Evolutionary conservation across 371 early-diverging fungal species (phyloP).

Genomic region (Batrachochytrium dendrobatidis): DNA sequence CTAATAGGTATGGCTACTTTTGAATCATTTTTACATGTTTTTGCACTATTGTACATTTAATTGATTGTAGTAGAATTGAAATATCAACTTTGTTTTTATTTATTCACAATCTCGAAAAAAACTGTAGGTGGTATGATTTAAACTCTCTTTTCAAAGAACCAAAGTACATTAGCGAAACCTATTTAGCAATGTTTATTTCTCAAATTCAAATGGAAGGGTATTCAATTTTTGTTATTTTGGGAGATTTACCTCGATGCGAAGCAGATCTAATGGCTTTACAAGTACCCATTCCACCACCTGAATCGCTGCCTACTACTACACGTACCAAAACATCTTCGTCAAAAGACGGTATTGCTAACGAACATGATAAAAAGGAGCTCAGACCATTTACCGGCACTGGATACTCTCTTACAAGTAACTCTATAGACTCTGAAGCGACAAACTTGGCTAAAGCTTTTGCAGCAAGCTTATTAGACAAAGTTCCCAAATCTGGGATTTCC

Average conservation of each 20-base stretch:
- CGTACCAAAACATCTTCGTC: slow-evolving; percentile 3
- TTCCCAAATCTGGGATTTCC: not conserved
- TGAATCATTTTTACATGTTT: not conserved
- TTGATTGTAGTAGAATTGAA: not conserved
- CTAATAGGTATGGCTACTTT: slow-evolving; percentile 29
- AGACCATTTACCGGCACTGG: slow-evolving; percentile 2
- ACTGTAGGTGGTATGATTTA: slow-evolving; percentile 57
- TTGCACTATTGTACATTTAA: not conserved
- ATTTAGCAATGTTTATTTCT: slow-evolving; percentile 51
- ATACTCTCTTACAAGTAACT: not conserved
- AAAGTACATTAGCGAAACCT: slow-evolving; percentile 54
- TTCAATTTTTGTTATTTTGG: slow-evolving; percentile 39
- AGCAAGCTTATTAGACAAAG: not conserved
- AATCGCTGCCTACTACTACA: not conserved
- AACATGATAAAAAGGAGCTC: not conserved
- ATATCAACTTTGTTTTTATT: not conserved
- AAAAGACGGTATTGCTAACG: not conserved
- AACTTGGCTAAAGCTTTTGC: not conserved
- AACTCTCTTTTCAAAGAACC: slow-evolving; percentile 50
- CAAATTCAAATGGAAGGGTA: slow-evolving; percentile 60
- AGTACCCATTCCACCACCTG: not conserved
- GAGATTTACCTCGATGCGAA: slow-evolving; percentile 17
- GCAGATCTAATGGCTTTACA: slow-evolving; percentile 26
- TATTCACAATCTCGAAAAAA: not conserved
- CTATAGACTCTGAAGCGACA: too few species aligned